Conservation (phyloP, 495 filamentous ascomycete genomes). For the Talaromyces stipitatus region DNA sequence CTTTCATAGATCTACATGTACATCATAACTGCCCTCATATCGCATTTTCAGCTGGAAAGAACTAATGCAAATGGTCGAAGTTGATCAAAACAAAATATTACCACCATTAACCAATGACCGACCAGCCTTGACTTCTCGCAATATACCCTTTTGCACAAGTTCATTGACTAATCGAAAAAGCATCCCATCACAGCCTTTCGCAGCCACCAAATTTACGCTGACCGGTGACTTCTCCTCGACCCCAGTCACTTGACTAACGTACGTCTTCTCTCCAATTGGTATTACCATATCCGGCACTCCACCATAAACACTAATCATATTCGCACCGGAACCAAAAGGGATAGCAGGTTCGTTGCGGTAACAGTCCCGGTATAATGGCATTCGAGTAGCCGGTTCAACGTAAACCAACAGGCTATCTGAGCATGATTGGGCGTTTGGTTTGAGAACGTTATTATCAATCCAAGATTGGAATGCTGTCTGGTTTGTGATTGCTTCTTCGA, state of each 20-base stretch:
- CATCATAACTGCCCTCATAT: not conserved
- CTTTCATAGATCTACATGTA: not conserved
- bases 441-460: slow-evolving; percentile 40
- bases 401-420: slow-evolving; percentile 35
- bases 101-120: not conserved
- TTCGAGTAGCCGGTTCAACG: slow-evolving; percentile 13
- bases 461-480: slow-evolving; percentile 46
- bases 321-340: slow-evolving; percentile 32
- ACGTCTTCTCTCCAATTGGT: slow-evolving; percentile 47
- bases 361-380: slow-evolving; percentile 26
- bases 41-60: not conserved
- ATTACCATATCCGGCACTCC: slow-evolving; percentile 51
- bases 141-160: slow-evolving; percentile 39
- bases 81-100: not conserved
- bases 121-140: slow-evolving; percentile 13
- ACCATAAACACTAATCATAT: slow-evolving; percentile 22
- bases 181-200: slow-evolving; percentile 56
- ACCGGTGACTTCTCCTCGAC: slow-evolving; percentile 52
- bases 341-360: slow-evolving; percentile 12
- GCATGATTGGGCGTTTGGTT: slow-evolving; percentile 28
- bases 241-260: slow-evolving; percentile 44
- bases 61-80: not conserved
- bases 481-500: slow-evolving; percentile 32
- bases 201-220: slow-evolving; percentile 48
- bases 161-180: slow-evolving; percentile 48